These are phyloP conservation scores for Coprinellus aureogranulatus DNA, from an alignment of 768 basidiomycete species.

Conservation along the genomic window DNA sequence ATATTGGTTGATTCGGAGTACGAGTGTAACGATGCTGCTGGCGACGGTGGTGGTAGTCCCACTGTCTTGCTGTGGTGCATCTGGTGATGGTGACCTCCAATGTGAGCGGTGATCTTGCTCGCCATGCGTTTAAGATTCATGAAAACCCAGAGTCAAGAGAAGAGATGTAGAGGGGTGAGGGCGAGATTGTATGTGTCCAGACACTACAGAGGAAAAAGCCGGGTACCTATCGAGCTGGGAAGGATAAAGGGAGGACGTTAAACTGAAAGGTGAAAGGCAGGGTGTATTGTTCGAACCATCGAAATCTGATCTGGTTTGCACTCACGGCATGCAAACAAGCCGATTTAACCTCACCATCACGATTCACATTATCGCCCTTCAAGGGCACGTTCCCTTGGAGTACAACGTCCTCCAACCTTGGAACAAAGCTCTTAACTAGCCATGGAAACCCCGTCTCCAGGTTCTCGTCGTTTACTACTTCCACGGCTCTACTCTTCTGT, in stretches of 20 bases:
- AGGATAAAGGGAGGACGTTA: background rate
- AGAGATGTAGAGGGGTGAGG: constrained; percentile 7
- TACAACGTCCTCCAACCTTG: constrained; percentile 20
- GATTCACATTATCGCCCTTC: background rate
- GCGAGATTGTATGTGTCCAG: background rate
- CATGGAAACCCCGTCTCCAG: background rate
- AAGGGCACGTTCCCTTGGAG: constrained; percentile 1
- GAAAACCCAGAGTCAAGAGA: constrained; percentile 15
- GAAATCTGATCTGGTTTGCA: constrained; percentile 4
- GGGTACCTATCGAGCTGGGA: background rate
- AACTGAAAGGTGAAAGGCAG: background rate
- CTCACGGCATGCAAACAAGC: constrained; percentile 8
- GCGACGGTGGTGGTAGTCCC: constrained; percentile 19
- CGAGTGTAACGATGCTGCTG: constrained; percentile 23
- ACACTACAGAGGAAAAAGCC: constrained; percentile 11
- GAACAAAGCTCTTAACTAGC: constrained; percentile 22
- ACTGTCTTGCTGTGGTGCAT: constrained; percentile 2
- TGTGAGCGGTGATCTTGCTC: constrained; percentile 43
- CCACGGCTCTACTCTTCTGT: background rate
- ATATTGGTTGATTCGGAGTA: constrained; percentile 2
- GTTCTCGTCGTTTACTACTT: background rate
- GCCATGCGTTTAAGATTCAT: constrained; percentile 57
- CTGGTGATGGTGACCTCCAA: constrained; percentile 23
- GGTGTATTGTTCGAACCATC: constrained; percentile 4
- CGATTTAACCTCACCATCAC: constrained; percentile 5